These are phyloP conservation scores for Verticillium nonalfalfae DNA, from an alignment of 2,329 filamentous ascomycete genomes.

Conservation along the genomic window DNA sequence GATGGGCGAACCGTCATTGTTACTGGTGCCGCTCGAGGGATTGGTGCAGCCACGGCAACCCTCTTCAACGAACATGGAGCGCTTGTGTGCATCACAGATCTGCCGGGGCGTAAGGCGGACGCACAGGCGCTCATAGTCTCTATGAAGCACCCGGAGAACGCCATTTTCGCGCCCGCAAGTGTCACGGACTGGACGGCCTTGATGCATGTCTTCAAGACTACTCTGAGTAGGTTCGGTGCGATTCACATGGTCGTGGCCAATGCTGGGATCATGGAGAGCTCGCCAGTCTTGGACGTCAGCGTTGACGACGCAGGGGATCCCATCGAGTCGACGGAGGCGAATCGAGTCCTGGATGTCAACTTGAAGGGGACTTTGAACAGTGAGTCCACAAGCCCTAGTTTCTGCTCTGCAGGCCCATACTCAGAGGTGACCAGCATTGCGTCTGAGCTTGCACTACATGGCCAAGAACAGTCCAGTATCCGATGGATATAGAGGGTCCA, in stretches of 20 bases:
- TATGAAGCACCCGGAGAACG: neutral
- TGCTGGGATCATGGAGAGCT: slow-evolving; percentile 54
- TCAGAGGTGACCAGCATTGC: neutral
- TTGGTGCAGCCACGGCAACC: slow-evolving; percentile 2
- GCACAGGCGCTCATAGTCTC: neutral
- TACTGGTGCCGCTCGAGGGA: slow-evolving; percentile 7
- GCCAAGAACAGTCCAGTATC: neutral
- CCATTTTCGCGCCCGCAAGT: neutral
- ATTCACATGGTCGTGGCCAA: slow-evolving; percentile 47
- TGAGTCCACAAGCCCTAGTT: neutral
- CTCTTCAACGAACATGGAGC: slow-evolving; percentile 5
- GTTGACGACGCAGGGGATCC: slow-evolving; percentile 43
- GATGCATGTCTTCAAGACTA: slow-evolving; percentile 27
- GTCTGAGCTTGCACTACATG: neutral
- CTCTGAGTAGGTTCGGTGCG: slow-evolving; percentile 46
- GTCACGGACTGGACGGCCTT: slow-evolving; percentile 2
- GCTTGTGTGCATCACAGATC: neutral
- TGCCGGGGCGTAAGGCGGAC: neutral
- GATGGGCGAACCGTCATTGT: slow-evolving; percentile 4
- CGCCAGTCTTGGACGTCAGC: slow-evolving; percentile 46
- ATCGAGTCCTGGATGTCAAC: slow-evolving; percentile 57
- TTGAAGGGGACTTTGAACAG: neutral
- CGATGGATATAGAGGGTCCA: slow-evolving; percentile 6
- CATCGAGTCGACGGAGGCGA: neutral
- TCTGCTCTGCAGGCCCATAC: too few species aligned